A percentile compares a stretch with the other conserved stretches of the same genome.
Conservation (phyloP, 495 filamentous ascomycete species). For the Elasticomyces elasticus region DNA sequence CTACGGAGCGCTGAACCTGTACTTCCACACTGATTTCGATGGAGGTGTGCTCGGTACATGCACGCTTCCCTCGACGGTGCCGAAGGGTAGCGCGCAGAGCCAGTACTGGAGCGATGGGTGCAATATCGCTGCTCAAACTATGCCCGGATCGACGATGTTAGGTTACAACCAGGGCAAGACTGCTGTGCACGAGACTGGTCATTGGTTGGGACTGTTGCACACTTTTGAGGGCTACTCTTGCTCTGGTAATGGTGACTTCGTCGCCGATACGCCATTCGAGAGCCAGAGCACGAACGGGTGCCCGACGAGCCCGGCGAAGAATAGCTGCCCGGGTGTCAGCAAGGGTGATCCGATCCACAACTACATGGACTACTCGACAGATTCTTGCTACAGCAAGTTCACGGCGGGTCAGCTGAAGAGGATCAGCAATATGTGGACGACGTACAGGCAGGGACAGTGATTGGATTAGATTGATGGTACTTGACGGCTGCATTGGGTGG, state of each 20-base stretch:
- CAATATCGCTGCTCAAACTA: constrained; percentile 42
- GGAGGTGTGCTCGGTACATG: constrained; percentile 48
- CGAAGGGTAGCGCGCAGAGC: constrained; percentile 25
- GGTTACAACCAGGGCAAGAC: constrained; percentile 53
- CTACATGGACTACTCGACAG: constrained; percentile 55
- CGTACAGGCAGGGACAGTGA: constrained; percentile 19
- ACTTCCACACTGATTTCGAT: constrained; percentile 47
- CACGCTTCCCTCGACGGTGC: constrained; percentile 33
- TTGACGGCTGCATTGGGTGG: not conserved
- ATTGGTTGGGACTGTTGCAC: constrained; percentile 58
- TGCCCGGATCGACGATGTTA: constrained; percentile 42
- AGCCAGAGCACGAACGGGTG: constrained; percentile 46
- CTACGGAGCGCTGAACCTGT: constrained; percentile 54
- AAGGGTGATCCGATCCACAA: constrained; percentile 53
- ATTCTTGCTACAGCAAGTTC: constrained; percentile 37
- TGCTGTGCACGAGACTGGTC: constrained; percentile 54
- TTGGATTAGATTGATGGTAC: not conserved
- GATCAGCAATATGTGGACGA: constrained; percentile 28
- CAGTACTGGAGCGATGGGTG: constrained; percentile 48
- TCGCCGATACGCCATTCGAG: constrained; percentile 52
- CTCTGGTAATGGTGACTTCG: constrained; percentile 42
- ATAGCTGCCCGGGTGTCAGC: constrained; percentile 41
- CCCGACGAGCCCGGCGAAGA: constrained; percentile 38
- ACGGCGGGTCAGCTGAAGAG: constrained; percentile 24
- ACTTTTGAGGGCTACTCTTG: constrained; percentile 56